Evolutionary conservation across 345 rosid species (phyloP).

Genomic region (Eutrema yunnanense): DNA sequence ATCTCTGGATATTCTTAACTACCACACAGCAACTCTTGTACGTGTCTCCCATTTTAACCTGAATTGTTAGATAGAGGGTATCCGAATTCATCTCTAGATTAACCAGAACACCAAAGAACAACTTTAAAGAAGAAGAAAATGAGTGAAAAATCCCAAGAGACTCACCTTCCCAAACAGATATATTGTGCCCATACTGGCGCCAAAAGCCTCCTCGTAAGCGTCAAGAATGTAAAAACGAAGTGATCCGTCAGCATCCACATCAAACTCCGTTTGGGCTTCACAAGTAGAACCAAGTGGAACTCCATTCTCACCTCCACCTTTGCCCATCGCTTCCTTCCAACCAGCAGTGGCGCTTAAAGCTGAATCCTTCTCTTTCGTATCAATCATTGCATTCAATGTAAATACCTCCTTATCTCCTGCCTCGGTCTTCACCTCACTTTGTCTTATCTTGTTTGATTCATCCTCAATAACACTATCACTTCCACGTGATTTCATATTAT

Average conservation of each 20-base stretch:
- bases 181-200: constrained; percentile 71
- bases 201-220: constrained; percentile 79
- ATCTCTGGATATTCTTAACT: constrained; percentile 77
- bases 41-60: constrained; percentile 76
- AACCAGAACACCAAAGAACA: background rate
- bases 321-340: constrained; percentile 64
- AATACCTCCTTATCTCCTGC: constrained; percentile 28
- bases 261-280: constrained; percentile 56
- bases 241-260: constrained; percentile 63
- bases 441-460: background rate
- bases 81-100: constrained; percentile 2
- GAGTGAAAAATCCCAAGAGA: background rate
- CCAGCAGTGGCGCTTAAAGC: constrained; percentile 74
- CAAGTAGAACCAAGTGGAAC: constrained; percentile 16
- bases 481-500: background rate
- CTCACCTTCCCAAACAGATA: constrained; percentile 90
- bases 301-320: constrained; percentile 27
- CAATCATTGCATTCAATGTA: constrained; percentile 69
- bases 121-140: background rate
- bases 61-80: constrained; percentile 8
- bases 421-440: constrained; percentile 34
- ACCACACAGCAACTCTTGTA: constrained; percentile 86
- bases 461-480: constrained; percentile 21
- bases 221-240: constrained; percentile 73
- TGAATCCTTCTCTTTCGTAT: constrained; percentile 50